Conservation (phyloP, 129 eudicot species). For the Solidago caesia region DNA sequence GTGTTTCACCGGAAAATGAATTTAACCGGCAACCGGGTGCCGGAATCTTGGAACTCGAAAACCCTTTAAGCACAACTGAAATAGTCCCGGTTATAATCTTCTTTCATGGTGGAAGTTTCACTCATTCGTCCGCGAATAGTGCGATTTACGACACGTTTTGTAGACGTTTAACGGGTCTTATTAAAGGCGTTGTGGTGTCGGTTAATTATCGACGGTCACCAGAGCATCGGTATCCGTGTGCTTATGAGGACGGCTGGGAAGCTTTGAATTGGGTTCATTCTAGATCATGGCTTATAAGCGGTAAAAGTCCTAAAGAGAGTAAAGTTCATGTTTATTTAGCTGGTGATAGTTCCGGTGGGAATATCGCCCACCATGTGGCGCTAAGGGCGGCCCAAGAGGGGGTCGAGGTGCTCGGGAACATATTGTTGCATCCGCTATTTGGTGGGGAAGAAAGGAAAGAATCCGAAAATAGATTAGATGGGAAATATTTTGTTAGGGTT, state of each 20-base stretch:
- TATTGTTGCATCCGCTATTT: constrained; percentile 74
- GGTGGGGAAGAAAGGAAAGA: constrained; percentile 82
- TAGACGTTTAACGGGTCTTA: constrained; percentile 61
- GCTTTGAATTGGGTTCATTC: constrained; percentile 84
- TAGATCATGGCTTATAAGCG: constrained; percentile 71
- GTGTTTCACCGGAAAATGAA: constrained; percentile 40
- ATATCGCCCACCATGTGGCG: constrained; percentile 87
- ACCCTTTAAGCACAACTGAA: constrained; percentile 67
- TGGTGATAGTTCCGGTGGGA: constrained; percentile 96
- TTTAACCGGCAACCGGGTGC: constrained; percentile 30
- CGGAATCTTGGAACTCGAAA: constrained; percentile 49
- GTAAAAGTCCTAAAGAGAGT: constrained; percentile 33
- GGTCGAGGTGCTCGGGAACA: constrained; percentile 69
- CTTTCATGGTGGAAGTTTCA: constrained; percentile 91
- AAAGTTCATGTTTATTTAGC: constrained; percentile 72
- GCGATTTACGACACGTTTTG: constrained; percentile 88
- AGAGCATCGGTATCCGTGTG: constrained; percentile 79
- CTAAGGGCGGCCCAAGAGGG: constrained; percentile 62
- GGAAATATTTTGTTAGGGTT: constrained; percentile 72
- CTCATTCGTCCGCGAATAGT: constrained; percentile 84
- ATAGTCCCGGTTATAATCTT: constrained; percentile 78
- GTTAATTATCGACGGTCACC: constrained; percentile 89
- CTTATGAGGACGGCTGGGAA: constrained; percentile 92
- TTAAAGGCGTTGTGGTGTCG: constrained; percentile 73
- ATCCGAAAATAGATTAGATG: constrained; percentile 64